Conservation (phyloP, 1,284 basidiomycete species). For the Sphaerobolus stellatus region DNA sequence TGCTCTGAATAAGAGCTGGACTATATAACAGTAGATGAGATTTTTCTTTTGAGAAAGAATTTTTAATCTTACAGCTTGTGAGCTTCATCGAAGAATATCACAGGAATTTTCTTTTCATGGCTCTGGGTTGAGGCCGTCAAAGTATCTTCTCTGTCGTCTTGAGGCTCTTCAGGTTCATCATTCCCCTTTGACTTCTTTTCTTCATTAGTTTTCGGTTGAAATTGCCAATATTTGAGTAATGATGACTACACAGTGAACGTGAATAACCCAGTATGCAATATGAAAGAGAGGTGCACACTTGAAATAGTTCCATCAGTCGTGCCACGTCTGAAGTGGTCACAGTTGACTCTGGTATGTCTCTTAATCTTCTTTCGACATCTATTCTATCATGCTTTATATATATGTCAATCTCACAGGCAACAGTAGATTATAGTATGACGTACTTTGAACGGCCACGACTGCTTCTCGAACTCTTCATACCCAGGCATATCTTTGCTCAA, state of each 20-base stretch:
- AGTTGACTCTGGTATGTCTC: conserved; percentile 38
- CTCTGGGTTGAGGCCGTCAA: conserved; percentile 7
- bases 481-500: conserved; percentile 61
- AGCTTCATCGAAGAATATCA: conserved; percentile 81
- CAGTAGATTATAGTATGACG: background rate
- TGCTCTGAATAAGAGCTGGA: conserved; percentile 69
- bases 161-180: conserved; percentile 35
- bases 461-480: conserved; percentile 70
- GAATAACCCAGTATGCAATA: conserved; percentile 9
- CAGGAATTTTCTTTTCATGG: conserved; percentile 61
- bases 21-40: conserved; percentile 32
- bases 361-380: conserved; percentile 62
- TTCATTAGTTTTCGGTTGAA: conserved; percentile 54
- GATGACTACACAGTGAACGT: conserved; percentile 48
- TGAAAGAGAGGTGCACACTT: conserved; percentile 39
- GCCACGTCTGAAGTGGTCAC: conserved; percentile 78
- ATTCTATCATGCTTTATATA: conserved; percentile 62
- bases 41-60: background rate
- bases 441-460: conserved; percentile 77
- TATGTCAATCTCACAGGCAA: conserved; percentile 9
- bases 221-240: conserved; percentile 69
- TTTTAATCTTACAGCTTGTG: conserved; percentile 60
- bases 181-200: conserved; percentile 28
- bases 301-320: conserved; percentile 81
- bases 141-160: conserved; percentile 27